Percentiles rank a stretch among this genome's conserved stretches.
phyloP scores from a whole-genome alignment of 2,329 filamentous ascomycete species.

The Fusarium duplospermum region DNA sequence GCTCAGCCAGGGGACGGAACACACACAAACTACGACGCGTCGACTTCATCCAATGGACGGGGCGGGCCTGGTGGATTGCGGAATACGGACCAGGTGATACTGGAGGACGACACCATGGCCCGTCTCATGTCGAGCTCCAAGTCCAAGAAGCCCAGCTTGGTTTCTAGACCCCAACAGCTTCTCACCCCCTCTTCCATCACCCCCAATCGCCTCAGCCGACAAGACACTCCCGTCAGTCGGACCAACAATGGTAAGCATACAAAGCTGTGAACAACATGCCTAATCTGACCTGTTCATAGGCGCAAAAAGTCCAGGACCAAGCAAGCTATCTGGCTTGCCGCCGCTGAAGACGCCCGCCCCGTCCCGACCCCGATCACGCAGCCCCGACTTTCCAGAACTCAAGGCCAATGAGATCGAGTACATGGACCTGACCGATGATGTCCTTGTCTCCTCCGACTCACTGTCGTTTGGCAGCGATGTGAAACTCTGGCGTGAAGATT shows the following conservation, averaged over 20 bases:
- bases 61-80: conserved; percentile 30
- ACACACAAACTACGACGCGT: conserved; percentile 8
- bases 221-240: conserved; percentile 23
- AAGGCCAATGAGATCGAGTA: conserved; percentile 52
- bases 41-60: conserved; percentile 36
- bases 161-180: conserved; percentile 54
- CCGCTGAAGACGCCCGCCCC: conserved; percentile 40
- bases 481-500: conserved; percentile 58
- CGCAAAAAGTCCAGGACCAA: conserved; percentile 29
- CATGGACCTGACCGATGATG: conserved; percentile 56
- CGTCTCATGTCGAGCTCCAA: conserved; percentile 57
- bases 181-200: conserved; percentile 52
- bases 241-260: conserved; percentile 14
- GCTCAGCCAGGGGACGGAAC: conserved; percentile 6
- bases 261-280: too few relatives aligned
- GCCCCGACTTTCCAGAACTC: conserved; percentile 51
- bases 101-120: conserved; percentile 56
- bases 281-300: conserved; percentile 14
- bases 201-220: conserved; percentile 31
- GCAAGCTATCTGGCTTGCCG: conserved; percentile 39
- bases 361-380: conserved; percentile 22
- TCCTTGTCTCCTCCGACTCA: conserved; percentile 49
- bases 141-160: conserved; percentile 58
- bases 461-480: conserved; percentile 52
- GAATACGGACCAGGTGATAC: conserved; percentile 44